Percentiles rank a stretch among this genome's conserved stretches.
Conservation (phyloP, 2,329 filamentous ascomycete species). For the Talaromyces piceae region DNA sequence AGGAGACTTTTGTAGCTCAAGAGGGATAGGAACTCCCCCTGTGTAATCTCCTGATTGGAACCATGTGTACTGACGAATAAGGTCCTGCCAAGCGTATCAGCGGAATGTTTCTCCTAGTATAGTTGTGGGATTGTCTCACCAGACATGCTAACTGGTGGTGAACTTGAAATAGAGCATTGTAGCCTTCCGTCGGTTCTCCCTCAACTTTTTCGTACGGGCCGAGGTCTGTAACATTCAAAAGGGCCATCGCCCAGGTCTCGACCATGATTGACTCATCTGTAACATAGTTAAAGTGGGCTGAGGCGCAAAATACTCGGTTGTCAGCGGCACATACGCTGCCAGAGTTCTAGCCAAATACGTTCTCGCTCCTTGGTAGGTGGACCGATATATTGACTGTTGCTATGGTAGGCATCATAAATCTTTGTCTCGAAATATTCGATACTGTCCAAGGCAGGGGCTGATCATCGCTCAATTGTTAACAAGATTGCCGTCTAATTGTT, state of each 20-base stretch:
- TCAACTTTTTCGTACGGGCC: neutral
- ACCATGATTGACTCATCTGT: constrained; percentile 3
- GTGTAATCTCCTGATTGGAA: neutral
- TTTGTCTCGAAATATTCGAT: neutral
- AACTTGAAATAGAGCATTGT: neutral
- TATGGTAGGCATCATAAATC: neutral
- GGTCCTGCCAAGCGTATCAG: too few species aligned
- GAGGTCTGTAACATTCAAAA: constrained; percentile 1
- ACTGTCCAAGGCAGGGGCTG: constrained; percentile 1
- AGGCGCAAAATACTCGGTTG: neutral
- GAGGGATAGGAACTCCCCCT: neutral
- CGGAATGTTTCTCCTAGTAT: too few species aligned
- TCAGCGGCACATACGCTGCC: neutral
- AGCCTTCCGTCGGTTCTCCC: neutral
- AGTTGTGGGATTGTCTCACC: neutral
- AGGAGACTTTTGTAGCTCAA: constrained; percentile 2
- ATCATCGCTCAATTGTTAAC: too few species aligned
- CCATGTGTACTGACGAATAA: constrained; percentile 8
- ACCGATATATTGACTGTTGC: neutral
- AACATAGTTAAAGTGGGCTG: neutral
- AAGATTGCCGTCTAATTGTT: too few species aligned
- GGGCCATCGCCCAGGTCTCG: constrained; percentile 2
- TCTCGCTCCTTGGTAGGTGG: neutral
- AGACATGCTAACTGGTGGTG: constrained; percentile 3
- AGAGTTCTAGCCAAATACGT: constrained; percentile 1